phyloP scores from a whole-genome alignment of 768 basidiomycete genomes.

The Leccinellum luteum region DNA sequence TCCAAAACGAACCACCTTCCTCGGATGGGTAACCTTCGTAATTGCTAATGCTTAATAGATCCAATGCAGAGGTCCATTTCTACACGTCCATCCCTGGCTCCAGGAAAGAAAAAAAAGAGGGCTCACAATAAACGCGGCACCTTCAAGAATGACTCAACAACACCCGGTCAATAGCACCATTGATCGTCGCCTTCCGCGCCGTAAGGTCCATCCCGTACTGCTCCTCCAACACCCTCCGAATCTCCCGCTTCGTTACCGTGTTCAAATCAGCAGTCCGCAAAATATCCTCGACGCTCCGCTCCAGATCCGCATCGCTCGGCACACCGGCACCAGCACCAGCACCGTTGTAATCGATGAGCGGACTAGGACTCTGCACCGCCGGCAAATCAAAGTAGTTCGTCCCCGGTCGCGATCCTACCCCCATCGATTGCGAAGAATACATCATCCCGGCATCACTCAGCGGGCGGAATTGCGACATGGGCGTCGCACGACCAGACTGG shows the following conservation, averaged over 20 bases:
- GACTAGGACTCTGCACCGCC: constrained; percentile 49
- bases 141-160: constrained; percentile 48
- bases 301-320: constrained; percentile 72
- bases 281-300: constrained; percentile 68
- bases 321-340: constrained; percentile 34
- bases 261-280: constrained; percentile 81
- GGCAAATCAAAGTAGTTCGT: constrained; percentile 79
- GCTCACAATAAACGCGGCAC: not conserved
- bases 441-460: constrained; percentile 37
- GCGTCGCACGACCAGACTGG: constrained; percentile 76
- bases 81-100: constrained; percentile 8
- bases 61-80: constrained; percentile 19
- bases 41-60: constrained; percentile 15
- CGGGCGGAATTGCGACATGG: constrained; percentile 45
- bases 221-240: constrained; percentile 80
- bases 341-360: constrained; percentile 35
- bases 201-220: constrained; percentile 78
- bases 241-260: constrained; percentile 87
- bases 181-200: constrained; percentile 68
- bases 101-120: not conserved
- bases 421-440: constrained; percentile 61
- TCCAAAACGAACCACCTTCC: constrained; percentile 8
- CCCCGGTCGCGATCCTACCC: constrained; percentile 63
- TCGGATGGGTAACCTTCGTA: constrained; percentile 9
- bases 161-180: constrained; percentile 71